phyloP scores from a whole-genome alignment of 129 eudicot species.

The Glebionis coronaria region DNA sequence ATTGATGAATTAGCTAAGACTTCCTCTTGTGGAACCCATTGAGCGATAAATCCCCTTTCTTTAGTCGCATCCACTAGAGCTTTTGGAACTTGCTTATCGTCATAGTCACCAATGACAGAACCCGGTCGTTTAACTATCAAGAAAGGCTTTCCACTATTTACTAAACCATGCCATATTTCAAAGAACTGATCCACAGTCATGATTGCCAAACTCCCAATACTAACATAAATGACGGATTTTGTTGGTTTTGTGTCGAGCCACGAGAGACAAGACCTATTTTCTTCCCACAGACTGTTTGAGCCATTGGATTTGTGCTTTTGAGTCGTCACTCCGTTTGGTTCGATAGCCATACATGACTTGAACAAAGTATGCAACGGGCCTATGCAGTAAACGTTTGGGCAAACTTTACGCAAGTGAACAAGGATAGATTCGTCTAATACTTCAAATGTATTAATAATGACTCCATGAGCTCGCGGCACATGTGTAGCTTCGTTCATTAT shows the following conservation, averaged over 20 bases:
- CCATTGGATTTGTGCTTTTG: background rate
- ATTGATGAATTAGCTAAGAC: slow-evolving; percentile 50
- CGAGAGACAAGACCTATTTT: slow-evolving; percentile 37
- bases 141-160: slow-evolving; percentile 32
- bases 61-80: slow-evolving; percentile 31
- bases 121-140: slow-evolving; percentile 48
- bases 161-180: slow-evolving; percentile 55
- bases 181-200: slow-evolving; percentile 31
- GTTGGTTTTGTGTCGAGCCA: slow-evolving; percentile 47
- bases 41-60: slow-evolving; percentile 38
- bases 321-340: background rate
- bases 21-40: slow-evolving; percentile 54
- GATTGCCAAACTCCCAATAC: slow-evolving; percentile 41
- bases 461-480: slow-evolving; percentile 37
- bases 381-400: slow-evolving; percentile 39
- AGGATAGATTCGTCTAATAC: slow-evolving; percentile 37
- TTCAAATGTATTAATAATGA: slow-evolving; percentile 50
- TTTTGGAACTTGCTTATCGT: slow-evolving; percentile 9
- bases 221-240: slow-evolving; percentile 44
- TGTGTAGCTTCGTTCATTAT: slow-evolving; percentile 19
- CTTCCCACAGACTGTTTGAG: slow-evolving; percentile 51
- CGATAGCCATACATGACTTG: slow-evolving; percentile 23
- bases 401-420: slow-evolving; percentile 30
- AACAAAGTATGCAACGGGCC: slow-evolving; percentile 51
- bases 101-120: slow-evolving; percentile 21